Evolutionary conservation across 768 basidiomycete genomes (phyloP).

Genomic region (Suillus lakei): DNA sequence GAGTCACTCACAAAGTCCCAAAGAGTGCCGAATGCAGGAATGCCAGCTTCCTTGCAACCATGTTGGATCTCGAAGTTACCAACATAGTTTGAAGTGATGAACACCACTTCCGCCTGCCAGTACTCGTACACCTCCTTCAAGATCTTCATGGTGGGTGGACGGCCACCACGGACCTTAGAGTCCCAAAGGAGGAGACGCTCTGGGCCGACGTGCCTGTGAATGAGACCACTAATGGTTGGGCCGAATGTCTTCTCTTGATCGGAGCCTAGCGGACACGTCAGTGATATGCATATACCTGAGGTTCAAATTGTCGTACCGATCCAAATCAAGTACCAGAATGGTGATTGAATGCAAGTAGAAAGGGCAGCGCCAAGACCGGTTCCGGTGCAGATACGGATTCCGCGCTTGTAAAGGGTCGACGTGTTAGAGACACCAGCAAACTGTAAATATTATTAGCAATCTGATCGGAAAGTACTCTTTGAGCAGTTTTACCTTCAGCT

Average conservation of each 20-base stretch:
- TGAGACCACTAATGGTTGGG: slow-evolving; percentile 75
- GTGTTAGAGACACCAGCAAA: slow-evolving; percentile 83
- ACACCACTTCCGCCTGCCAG: slow-evolving; percentile 81
- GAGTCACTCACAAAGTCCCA: slow-evolving; percentile 62
- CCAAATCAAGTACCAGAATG: slow-evolving; percentile 82
- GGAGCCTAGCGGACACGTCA: slow-evolving; percentile 51
- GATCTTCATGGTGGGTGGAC: slow-evolving; percentile 80
- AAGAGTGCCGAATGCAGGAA: slow-evolving; percentile 70
- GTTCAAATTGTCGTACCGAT: slow-evolving; percentile 49
- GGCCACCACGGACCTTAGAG: slow-evolving; percentile 71
- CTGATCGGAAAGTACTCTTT: not conserved
- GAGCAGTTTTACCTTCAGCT: slow-evolving; percentile 63
- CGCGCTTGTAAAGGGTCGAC: slow-evolving; percentile 77
- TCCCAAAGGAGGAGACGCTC: slow-evolving; percentile 82
- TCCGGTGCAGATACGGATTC: slow-evolving; percentile 82
- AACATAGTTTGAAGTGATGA: slow-evolving; percentile 83
- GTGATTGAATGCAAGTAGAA: slow-evolving; percentile 78
- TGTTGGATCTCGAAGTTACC: slow-evolving; percentile 83
- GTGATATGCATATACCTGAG: slow-evolving; percentile 15
- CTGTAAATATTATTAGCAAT: slow-evolving; percentile 36
- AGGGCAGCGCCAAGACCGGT: slow-evolving; percentile 83
- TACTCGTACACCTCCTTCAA: slow-evolving; percentile 68
- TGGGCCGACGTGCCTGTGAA: slow-evolving; percentile 71
- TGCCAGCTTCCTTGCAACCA: slow-evolving; percentile 72
- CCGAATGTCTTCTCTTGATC: slow-evolving; percentile 88